A percentile compares a stretch with the other conserved stretches of the same genome.
These are phyloP conservation scores for Skeletonema costatum DNA, from an alignment of 108 stramenopile species.

Conservation along the genomic window DNA sequence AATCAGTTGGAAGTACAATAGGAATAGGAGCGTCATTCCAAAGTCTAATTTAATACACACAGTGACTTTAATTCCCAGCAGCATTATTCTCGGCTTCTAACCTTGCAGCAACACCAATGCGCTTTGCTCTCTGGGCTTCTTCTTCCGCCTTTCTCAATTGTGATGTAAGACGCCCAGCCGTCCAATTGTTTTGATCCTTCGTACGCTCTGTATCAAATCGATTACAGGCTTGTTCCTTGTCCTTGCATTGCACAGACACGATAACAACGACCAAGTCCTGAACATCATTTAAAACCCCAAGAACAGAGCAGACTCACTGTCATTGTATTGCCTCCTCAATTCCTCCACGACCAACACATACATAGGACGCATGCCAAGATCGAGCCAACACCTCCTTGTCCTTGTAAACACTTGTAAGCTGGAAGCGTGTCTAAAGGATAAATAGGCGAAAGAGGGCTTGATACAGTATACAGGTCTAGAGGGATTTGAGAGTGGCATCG, in stretches of 20 bases:
- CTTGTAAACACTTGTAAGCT: too few species aligned
- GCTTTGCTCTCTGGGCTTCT: neutral
- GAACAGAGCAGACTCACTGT: neutral
- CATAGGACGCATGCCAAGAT: neutral
- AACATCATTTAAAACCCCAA: neutral
- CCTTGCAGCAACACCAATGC: neutral
- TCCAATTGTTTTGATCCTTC: slow-evolving; percentile 13
- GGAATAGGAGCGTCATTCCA: too few species aligned
- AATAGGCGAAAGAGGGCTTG: neutral
- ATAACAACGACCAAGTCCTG: neutral
- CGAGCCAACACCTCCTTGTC: neutral
- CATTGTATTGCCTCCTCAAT: neutral
- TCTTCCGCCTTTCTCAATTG: neutral
- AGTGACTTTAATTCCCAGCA: neutral
- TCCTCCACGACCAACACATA: slow-evolving; percentile 1
- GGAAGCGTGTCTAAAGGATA: neutral
- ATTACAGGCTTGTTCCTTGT: neutral
- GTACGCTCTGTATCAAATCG: slow-evolving; percentile 3
- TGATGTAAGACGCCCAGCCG: slow-evolving; percentile 3
- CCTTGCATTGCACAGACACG: neutral
- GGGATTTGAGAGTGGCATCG: too few species aligned
- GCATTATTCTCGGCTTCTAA: neutral
- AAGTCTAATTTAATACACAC: too few species aligned
- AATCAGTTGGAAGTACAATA: too few species aligned
- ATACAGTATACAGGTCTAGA: too few species aligned